These are phyloP conservation scores for Auricularia heimuer DNA, from an alignment of 768 basidiomycete species.

Conservation along the genomic window DNA sequence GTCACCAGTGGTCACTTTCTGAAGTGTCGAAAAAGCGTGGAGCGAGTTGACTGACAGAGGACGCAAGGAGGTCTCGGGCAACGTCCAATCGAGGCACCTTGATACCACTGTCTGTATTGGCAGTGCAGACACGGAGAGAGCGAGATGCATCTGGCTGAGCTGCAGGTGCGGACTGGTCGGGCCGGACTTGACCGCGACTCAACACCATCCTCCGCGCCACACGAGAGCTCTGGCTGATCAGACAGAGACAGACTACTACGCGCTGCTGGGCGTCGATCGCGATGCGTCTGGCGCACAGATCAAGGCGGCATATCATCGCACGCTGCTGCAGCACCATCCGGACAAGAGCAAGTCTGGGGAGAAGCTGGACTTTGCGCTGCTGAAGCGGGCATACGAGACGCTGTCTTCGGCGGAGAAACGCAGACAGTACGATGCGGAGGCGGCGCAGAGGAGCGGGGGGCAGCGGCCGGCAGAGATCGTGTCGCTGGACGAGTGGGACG, in stretches of 20 bases:
- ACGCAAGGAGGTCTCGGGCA: too few relatives aligned
- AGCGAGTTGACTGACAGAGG: too few relatives aligned
- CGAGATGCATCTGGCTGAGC: too few relatives aligned
- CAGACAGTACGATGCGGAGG: slow-evolving; percentile 36
- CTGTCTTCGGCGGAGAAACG: slow-evolving; percentile 45
- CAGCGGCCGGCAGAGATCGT: slow-evolving; percentile 69
- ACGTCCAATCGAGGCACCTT: too few relatives aligned
- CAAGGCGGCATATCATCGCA: slow-evolving; percentile 61
- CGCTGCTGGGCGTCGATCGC: slow-evolving; percentile 39
- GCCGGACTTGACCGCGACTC: too few relatives aligned
- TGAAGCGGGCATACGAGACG: slow-evolving; percentile 59
- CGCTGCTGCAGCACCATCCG: slow-evolving; percentile 56
- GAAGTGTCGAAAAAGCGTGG: too few relatives aligned
- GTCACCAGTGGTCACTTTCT: too few relatives aligned
- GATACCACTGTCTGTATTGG: too few relatives aligned
- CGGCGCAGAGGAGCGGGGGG: slow-evolving; percentile 13
- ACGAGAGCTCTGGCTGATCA: too few relatives aligned
- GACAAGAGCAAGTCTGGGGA: slow-evolving; percentile 31
- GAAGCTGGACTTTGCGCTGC: slow-evolving; percentile 39
- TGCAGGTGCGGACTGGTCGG: too few relatives aligned
- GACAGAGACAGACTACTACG: slow-evolving; percentile 41
- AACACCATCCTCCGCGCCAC: too few relatives aligned
- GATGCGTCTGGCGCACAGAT: slow-evolving; percentile 45
- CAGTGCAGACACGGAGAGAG: too few relatives aligned
- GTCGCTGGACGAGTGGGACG: slow-evolving; percentile 62